Percentiles rank a stretch among this genome's conserved stretches.
Conservation (phyloP, 305 asterid genomes). For the Withania somnifera region DNA sequence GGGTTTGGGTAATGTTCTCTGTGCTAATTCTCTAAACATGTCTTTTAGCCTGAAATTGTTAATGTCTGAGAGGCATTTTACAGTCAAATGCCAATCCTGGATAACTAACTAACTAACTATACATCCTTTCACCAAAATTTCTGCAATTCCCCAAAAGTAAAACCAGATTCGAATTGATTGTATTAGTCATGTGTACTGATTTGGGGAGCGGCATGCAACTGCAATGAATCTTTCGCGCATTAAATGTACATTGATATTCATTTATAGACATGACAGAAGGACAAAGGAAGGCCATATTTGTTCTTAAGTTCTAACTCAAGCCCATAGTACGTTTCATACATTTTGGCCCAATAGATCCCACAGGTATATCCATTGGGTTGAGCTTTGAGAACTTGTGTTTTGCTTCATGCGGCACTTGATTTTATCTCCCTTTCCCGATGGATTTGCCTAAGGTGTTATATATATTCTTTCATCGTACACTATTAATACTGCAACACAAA, state of each 20-base stretch:
- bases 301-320: background rate
- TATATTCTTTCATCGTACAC: background rate
- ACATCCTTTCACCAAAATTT: too few relatives aligned
- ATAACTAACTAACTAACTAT: too few relatives aligned
- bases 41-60: background rate
- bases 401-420: background rate
- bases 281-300: background rate
- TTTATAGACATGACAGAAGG: background rate
- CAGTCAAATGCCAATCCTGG: background rate
- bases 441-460: background rate
- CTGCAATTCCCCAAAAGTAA: too few relatives aligned
- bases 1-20: too few relatives aligned
- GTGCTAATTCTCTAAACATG: background rate
- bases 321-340: background rate
- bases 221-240: background rate
- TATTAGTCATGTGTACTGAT: background rate
- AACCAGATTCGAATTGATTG: too few relatives aligned
- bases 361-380: background rate
- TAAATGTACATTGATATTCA: background rate
- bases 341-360: background rate
- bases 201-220: background rate
- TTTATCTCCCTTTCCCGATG: background rate
- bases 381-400: background rate
- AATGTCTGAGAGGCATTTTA: background rate
- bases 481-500: too few relatives aligned